Evolutionary conservation across 148 eudicot species (phyloP), one percentile per base, ranked within the genome.

Genomic region (Salicornia ramosissima): DNA sequence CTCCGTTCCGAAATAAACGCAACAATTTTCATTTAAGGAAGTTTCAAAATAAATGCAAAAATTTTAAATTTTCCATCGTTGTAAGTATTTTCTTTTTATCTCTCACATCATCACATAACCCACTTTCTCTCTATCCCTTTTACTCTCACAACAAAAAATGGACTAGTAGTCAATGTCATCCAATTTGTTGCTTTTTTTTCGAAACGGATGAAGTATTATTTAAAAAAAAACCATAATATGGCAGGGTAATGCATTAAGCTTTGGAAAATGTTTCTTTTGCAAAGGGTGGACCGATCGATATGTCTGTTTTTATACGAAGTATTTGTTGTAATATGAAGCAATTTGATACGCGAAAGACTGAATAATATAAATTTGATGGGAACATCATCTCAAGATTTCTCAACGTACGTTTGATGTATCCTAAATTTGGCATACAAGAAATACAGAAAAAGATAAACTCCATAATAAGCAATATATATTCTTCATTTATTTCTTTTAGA

Each of bases 221-320:
- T 31, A n/a, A 1, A 36, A 4, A n/a, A 65, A 65, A 14, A 31
- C 70, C 15, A 73, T 65, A 71, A 40, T 14, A 43, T 54, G 64
- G 19, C 33, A 65, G 76, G 65, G 76, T 65, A 56, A 65, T 54
- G 56, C 46, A 53, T 65, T 29, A 28, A 63, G 76, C 76, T 54
- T 73, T 65, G 76, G 76, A 73, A 73, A 73, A 73, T 65, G 76
- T 55, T 73, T 73, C 56, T n/a, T 15, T 55, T 73, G 76, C 76
- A 73, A 65, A 71, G 76, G 65, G 71, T 73, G 76, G 76, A 73
- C 70, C 76, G 45, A n/a, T 65, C 76, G 45, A n/a, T 65, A 43
- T 73, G 76, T 65, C 69, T 64, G 52, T 64, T 64, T n/a, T 52
- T 72, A 40, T 72, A 61, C 69, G n/a, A n/a, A n/a, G n/a, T n/a